These are phyloP conservation scores for Atkinsonella hypoxylon DNA, from an alignment of 2,329 filamentous ascomycete species.

Conservation along the genomic window DNA sequence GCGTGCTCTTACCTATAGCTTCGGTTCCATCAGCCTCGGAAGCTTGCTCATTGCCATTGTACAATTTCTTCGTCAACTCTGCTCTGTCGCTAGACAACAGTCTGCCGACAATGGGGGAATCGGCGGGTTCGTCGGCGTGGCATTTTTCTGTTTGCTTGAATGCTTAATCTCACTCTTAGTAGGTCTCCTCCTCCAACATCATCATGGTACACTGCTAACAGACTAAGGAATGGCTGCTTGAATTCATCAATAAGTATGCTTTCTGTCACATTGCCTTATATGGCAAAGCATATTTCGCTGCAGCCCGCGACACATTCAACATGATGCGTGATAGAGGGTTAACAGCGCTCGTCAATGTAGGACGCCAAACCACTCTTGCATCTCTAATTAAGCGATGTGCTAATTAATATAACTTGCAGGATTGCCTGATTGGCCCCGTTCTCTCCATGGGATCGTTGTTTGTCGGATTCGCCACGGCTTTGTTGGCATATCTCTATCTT, in stretches of 20 bases:
- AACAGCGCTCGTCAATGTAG: constrained; percentile 69
- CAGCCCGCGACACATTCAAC: constrained; percentile 80
- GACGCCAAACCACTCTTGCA: fast-evolving
- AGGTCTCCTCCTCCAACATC: constrained; percentile 23
- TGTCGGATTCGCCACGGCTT: constrained; percentile 68
- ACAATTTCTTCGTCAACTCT: constrained; percentile 71
- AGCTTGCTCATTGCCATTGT: constrained; percentile 79
- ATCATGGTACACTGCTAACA: no score
- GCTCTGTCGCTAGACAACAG: constrained; percentile 58
- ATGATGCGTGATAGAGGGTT: constrained; percentile 90
- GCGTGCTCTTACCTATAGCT: constrained; percentile 78
- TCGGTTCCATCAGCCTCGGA: constrained; percentile 80
- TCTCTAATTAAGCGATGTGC: not conserved
- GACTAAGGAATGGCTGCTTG: constrained; percentile 59
- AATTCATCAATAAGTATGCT: constrained; percentile 85
- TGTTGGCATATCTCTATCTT: constrained; percentile 81
- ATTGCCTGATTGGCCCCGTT: constrained; percentile 68
- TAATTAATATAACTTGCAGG: constrained; percentile 25
- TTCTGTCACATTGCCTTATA: constrained; percentile 91
- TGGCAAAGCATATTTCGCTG: constrained; percentile 74
- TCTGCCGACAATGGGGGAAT: constrained; percentile 57
- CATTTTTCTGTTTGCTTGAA: constrained; percentile 62
- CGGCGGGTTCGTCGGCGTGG: constrained; percentile 53
- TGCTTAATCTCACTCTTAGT: constrained; percentile 55
- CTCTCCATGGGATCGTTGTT: constrained; percentile 70